Evolutionary conservation across 768 basidiomycete species (phyloP).

Genomic region (Kondoa malvinella): DNA sequence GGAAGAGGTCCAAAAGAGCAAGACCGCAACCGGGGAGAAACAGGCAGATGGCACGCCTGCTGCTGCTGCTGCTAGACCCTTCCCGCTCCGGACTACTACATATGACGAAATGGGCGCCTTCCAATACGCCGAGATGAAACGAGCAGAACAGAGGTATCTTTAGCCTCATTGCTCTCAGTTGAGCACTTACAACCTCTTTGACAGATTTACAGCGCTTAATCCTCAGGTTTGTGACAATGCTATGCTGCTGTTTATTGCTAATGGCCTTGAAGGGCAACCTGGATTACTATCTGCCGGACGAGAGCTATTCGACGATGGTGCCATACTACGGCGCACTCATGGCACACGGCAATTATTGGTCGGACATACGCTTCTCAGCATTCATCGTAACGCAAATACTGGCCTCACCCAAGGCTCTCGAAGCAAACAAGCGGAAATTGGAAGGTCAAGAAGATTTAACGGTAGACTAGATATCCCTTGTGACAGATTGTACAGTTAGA

Average conservation of each 20-base stretch:
- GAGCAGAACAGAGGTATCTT: conserved; percentile 21
- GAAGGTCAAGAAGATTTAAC: conserved; percentile 12
- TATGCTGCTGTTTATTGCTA: no score
- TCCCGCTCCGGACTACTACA: neutral
- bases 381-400: conserved; percentile 17
- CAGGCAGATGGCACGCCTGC: neutral
- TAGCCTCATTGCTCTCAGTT: no score
- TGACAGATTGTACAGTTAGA: neutral
- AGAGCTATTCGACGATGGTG: conserved; percentile 7
- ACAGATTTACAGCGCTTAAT: conserved; percentile 22
- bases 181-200: no score
- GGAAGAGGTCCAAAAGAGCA: neutral
- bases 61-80: neutral
- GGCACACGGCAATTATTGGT: conserved; percentile 15
- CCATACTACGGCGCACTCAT: conserved; percentile 17
- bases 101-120: conserved; percentile 14
- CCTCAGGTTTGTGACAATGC: no score
- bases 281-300: conserved; percentile 19
- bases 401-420: conserved; percentile 10
- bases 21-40: neutral
- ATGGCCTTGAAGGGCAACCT: no score
- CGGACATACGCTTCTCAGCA: conserved; percentile 11
- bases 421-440: conserved; percentile 11
- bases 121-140: conserved; percentile 16
- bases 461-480: no score